phyloP scores from a whole-genome alignment of 257 asterid genomes.

The Ballota nigra region DNA sequence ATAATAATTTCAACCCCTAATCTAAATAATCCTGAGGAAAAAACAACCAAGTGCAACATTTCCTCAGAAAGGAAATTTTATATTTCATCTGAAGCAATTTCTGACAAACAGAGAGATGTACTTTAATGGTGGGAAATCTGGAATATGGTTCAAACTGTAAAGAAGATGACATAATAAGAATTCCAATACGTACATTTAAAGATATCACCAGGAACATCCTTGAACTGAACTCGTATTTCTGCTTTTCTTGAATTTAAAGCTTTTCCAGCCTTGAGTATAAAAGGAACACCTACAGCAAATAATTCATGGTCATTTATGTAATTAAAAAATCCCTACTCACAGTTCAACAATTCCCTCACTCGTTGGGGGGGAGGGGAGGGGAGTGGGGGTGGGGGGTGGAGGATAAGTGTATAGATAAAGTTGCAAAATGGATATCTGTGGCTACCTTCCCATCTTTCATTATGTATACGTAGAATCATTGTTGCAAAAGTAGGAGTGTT shows the following conservation, averaged over 20 bases:
- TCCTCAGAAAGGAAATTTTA: not conserved
- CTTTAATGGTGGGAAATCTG: not conserved
- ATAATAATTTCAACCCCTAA: not conserved
- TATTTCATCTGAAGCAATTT: not conserved
- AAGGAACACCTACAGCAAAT: slow-evolving; percentile 86
- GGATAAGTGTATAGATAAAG: not conserved
- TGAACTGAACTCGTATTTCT: slow-evolving; percentile 89
- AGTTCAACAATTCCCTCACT: not conserved
- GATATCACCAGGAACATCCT: slow-evolving; percentile 99
- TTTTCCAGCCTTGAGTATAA: slow-evolving; percentile 96
- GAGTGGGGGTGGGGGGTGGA: not conserved
- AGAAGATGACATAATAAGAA: not conserved
- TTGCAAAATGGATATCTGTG: not conserved
- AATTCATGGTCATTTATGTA: not conserved
- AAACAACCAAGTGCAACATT: not conserved
- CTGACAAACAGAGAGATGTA: not conserved
- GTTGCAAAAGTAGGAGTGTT: slow-evolving; percentile 93
- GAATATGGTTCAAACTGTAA: not conserved
- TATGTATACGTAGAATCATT: slow-evolving; percentile 63
- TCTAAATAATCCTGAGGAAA: not conserved
- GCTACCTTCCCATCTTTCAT: slow-evolving; percentile 96
- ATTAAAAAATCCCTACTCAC: not conserved
- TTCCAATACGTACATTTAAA: slow-evolving; percentile 53
- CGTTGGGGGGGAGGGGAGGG: not conserved
- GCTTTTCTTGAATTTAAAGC: slow-evolving; percentile 94